Percentiles rank a stretch among this genome's conserved stretches.
Evolutionary conservation across 805 yeast species (phyloP).

Genomic region (Candida insectalens): DNA sequence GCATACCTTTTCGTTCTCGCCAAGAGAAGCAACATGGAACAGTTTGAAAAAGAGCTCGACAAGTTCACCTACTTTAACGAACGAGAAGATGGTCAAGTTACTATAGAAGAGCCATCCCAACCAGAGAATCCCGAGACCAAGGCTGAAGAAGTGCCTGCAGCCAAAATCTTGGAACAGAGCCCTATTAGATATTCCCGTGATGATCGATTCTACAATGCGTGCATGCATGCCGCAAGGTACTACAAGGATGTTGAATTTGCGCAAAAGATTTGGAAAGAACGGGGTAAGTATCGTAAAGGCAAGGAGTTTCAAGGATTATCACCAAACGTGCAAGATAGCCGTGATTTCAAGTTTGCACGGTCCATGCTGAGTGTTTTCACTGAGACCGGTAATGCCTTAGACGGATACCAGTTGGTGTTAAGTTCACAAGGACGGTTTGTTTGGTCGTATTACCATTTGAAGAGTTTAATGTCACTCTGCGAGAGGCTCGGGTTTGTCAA

Average conservation of each 20-base stretch:
- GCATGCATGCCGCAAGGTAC: conserved; percentile 56
- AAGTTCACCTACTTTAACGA: conserved; percentile 26
- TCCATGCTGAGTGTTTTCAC: conserved; percentile 56
- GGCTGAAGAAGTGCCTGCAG: conserved; percentile 9
- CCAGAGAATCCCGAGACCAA: conserved; percentile 3
- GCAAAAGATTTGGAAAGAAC: conserved; percentile 61
- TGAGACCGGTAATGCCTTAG: conserved; percentile 44
- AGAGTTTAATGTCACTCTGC: conserved; percentile 30
- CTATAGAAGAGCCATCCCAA: conserved; percentile 12
- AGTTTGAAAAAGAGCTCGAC: conserved; percentile 27
- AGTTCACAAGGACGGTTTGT: conserved; percentile 59
- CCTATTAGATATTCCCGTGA: conserved; percentile 27
- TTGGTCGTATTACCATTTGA: conserved; percentile 51
- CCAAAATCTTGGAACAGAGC: conserved; percentile 3
- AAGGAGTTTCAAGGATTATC: conserved; percentile 33
- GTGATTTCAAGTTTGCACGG: conserved; percentile 64
- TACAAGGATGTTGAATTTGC: conserved; percentile 50
- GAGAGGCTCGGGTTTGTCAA: conserved; percentile 33
- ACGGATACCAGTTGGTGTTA: conserved; percentile 59
- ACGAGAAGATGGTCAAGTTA: conserved; percentile 13
- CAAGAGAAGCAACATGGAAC: conserved; percentile 25
- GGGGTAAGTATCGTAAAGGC: conserved; percentile 65
- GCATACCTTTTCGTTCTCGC: conserved; percentile 42
- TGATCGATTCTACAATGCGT: conserved; percentile 46
- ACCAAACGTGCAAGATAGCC: conserved; percentile 27